Evolutionary conservation across 2,329 filamentous ascomycete species (phyloP), one percentile per base, ranked within the genome.

Genomic region (Cercospora zeae-maydis): DNA sequence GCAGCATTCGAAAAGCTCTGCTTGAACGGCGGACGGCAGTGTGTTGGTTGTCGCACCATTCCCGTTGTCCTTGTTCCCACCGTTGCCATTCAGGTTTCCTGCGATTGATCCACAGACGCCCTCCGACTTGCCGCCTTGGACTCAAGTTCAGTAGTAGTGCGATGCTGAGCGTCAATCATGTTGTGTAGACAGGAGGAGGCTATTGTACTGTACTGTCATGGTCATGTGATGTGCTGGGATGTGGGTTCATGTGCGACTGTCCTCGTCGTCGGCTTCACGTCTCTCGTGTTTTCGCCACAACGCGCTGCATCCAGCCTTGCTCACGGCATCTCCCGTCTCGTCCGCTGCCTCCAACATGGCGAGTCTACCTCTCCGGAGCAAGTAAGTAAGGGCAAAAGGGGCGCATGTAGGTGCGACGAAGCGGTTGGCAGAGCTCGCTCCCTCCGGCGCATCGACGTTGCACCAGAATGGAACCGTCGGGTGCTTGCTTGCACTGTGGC

Each of bases 31-130:
- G 13, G 39, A 21, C 13, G 9, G 30, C 4, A 31, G 30, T 5
- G 30, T 31, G 30, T 31, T 9, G 10, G 24, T 39, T 39, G 34
- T 19, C 11, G 30, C 16, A 39, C 36, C 36, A 27, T 57, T 57
- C 16, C 54, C 54, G 27, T 51, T 59, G 30, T 24, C 56, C 56
- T 59, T 51, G 42, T 57, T 45, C 9, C 30, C 30, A 5, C 30
- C 30, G 9, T 31, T 31, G 49, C 27, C 49, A 21, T 57, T 62
- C 24, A 36, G 21, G 37, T 55, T 63, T n/a, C 61, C 61, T 33
- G 53, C 55, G 24, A 63, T 63, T 10, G 54, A 59, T 14, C 61
- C 61, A 24, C 59, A 36, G 27, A 59, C 59, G 56, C 45, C 52
- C 54, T 62, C 59, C 34, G 36, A 31, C 42, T 11, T 19, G 4